phyloP scores from a whole-genome alignment of 2,329 filamentous ascomycete genomes.

The Penicillium sp. region DNA sequence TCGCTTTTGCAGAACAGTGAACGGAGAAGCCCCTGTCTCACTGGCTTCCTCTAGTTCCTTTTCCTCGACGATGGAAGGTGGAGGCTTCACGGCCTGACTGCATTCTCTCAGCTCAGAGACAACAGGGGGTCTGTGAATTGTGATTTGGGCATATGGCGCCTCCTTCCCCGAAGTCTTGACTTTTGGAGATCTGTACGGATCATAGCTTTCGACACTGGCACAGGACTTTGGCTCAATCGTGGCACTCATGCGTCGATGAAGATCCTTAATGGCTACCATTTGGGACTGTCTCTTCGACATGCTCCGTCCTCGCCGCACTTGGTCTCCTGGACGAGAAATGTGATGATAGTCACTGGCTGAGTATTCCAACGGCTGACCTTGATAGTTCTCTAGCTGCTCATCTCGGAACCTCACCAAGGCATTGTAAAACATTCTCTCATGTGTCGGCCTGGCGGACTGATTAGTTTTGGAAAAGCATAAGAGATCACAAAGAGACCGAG shows the following conservation, averaged over 20 bases:
- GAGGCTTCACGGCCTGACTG: constrained; percentile 9
- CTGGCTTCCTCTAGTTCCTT: constrained; percentile 13
- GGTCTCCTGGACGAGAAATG: constrained; percentile 41
- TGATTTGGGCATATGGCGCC: constrained; percentile 60
- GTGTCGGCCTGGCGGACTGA: constrained; percentile 57
- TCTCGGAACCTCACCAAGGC: constrained; percentile 76
- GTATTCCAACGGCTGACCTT: constrained; percentile 67
- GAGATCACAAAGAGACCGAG: neutral
- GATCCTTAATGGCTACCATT: constrained; percentile 53
- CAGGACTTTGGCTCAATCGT: constrained; percentile 43
- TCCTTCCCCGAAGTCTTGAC: constrained; percentile 46
- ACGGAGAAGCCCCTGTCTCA: constrained; percentile 18
- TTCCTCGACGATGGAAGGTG: constrained; percentile 19
- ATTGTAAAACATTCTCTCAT: constrained; percentile 90
- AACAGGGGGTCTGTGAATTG: constrained; percentile 53
- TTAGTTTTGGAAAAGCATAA: neutral
- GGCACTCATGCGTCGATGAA: constrained; percentile 45
- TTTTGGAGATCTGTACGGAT: constrained; percentile 71
- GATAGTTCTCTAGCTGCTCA: constrained; percentile 79
- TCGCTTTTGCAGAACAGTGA: constrained; percentile 28
- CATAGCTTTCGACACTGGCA: constrained; percentile 61
- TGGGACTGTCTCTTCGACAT: constrained; percentile 45
- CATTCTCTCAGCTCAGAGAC: constrained; percentile 2
- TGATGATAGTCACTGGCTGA: constrained; percentile 91
- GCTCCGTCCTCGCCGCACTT: constrained; percentile 29